Evolutionary conservation across 2,329 filamentous ascomycete species (phyloP).

Genomic region (Talaromyces sp.): DNA sequence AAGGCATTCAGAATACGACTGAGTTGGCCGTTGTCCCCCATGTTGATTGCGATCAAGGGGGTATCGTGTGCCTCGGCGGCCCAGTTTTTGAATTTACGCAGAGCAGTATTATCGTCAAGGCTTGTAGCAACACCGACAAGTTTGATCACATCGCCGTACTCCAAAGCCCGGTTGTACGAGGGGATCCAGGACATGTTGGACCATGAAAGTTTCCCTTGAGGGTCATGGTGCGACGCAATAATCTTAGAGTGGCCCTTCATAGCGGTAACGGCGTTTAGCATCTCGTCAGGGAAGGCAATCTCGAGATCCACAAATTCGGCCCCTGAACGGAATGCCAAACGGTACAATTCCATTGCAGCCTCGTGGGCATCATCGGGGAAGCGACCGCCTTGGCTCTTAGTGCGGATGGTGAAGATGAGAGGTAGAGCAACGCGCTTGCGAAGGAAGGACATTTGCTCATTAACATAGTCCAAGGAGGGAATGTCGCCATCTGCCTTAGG

Average conservation of each 20-base stretch:
- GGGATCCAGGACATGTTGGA: slow-evolving; percentile 88
- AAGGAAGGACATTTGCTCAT: slow-evolving; percentile 78
- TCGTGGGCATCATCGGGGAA: slow-evolving; percentile 78
- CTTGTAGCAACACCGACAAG: slow-evolving; percentile 78
- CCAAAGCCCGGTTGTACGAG: slow-evolving; percentile 85
- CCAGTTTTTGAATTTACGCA: slow-evolving; percentile 78
- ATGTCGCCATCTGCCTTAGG: slow-evolving; percentile 60
- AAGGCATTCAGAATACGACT: slow-evolving; percentile 89
- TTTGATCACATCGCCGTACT: slow-evolving; percentile 93
- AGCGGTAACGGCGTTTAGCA: slow-evolving; percentile 70
- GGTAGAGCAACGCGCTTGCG: slow-evolving; percentile 73
- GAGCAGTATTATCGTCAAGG: slow-evolving; percentile 82
- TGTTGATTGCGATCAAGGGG: slow-evolving; percentile 94
- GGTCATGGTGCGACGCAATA: slow-evolving; percentile 95
- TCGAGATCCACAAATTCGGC: slow-evolving; percentile 94
- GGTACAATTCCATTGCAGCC: slow-evolving; percentile 75
- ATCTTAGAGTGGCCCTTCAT: slow-evolving; percentile 75
- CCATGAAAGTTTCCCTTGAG: slow-evolving; percentile 78
- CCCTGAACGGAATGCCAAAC: slow-evolving; percentile 76
- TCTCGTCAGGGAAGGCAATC: slow-evolving; percentile 77
- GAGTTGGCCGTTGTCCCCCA: slow-evolving; percentile 84
- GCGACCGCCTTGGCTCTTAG: slow-evolving; percentile 79
- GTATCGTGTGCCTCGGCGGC: slow-evolving; percentile 72
- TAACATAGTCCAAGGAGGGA: slow-evolving; percentile 73
- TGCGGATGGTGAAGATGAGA: slow-evolving; percentile 90